Evolutionary conservation across 164 flowering plant species (phyloP), one percentile per base, ranked within the genome.

Genomic region (Annona squamosa): DNA sequence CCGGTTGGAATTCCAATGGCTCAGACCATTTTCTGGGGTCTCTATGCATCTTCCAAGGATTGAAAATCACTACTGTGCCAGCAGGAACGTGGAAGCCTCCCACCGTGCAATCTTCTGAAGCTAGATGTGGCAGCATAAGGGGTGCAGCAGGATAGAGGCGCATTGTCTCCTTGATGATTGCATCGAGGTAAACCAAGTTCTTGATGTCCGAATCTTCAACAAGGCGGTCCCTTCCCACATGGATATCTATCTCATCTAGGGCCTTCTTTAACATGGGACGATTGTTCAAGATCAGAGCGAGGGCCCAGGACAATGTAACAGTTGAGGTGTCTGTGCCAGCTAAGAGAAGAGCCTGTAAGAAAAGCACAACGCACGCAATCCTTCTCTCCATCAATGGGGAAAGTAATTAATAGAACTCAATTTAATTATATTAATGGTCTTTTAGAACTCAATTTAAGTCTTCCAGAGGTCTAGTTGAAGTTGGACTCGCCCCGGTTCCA

Each of bases 311-410:
- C 73, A 84, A 16, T 0, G 86, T 82, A 0, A n/a, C 26, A 0
- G 79, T 18, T 19, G 87, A 68, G 3, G 88, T 84, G 4, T 86
- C 87, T 18, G 81, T 78, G 46, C 91, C 91, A 7, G 86, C 89
- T 0, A 61, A n/a, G 0, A 87, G 67, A 78, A 82, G 47, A 4
- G 68, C 19, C 90, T 87, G 66, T 18, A 18, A 26, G 26, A 26
- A 63, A 19, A 61, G 7, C 61, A 56, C 61, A 56, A 56, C 37
- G 37, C 37, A 26, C 37, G 37, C 37, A 26, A 26, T 26, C 37
- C 37, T 26, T 26, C 37, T 26, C 37, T 26, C 37, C 37, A 26
- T 26, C 37, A 26, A 26, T 26, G 37, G 37, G 37, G 37, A 26
- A 26, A 26, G 37, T 26, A 26, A 26, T 26, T 26, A 26, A 26